Percentiles rank a stretch among this genome's conserved stretches.
Evolutionary conservation across 2,329 filamentous ascomycete genomes (phyloP).

Genomic region (Moelleriella libera): DNA sequence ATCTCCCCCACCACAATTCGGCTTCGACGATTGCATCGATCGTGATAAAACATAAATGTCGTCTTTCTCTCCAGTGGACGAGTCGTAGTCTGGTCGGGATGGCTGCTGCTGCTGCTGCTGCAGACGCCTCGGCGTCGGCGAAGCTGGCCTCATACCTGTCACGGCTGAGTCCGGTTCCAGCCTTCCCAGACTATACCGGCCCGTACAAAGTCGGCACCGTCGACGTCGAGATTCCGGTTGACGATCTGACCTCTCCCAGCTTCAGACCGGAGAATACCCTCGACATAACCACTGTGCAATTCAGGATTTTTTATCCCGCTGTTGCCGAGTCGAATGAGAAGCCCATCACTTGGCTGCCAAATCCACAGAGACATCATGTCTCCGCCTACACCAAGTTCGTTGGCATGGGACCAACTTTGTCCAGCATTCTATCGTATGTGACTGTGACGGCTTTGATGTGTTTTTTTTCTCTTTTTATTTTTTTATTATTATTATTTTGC

Average conservation of each 20-base stretch:
- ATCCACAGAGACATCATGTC: constrained; percentile 60
- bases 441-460: constrained; percentile 12
- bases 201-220: constrained; percentile 67
- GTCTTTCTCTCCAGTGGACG: background rate
- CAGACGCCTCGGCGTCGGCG: constrained; percentile 11
- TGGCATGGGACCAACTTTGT: constrained; percentile 44
- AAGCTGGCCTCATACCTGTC: constrained; percentile 35
- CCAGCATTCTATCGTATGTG: constrained; percentile 45
- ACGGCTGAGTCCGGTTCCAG: constrained; percentile 51
- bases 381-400: constrained; percentile 66
- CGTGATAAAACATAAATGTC: background rate
- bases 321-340: constrained; percentile 35
- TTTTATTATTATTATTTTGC: too few relatives aligned
- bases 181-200: constrained; percentile 63
- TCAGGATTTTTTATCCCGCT: constrained; percentile 72
- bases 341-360: constrained; percentile 62
- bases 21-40: background rate
- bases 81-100: background rate
- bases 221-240: constrained; percentile 65
- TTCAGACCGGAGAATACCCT: constrained; percentile 36
- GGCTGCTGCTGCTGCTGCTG: constrained; percentile 2
- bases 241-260: constrained; percentile 39
- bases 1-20: background rate
- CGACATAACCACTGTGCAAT: constrained; percentile 59
- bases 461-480: too few relatives aligned